Evolutionary conservation across 176 grass and related monocot genomes (phyloP).

Genomic region (Musa troglodytarum): DNA sequence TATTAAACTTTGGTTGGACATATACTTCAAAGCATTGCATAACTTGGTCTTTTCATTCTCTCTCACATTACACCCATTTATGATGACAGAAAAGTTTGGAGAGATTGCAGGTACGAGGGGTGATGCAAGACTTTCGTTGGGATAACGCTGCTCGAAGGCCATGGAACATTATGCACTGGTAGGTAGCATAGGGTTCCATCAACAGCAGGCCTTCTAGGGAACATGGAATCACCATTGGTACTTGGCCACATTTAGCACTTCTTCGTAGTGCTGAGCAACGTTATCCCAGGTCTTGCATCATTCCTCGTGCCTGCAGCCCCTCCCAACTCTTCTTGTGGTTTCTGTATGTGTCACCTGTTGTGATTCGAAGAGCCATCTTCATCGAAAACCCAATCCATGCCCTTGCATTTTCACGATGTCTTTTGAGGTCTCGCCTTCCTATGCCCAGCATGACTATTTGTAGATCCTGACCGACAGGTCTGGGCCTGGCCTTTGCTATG

Average conservation of each 20-base stretch:
- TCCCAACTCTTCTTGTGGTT: constrained; percentile 80
- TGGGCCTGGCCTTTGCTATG: constrained; percentile 44
- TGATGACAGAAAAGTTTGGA: constrained; percentile 45
- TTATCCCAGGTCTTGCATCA: no score
- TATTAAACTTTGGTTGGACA: no score
- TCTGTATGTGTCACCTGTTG: constrained; percentile 58
- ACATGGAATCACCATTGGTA: no score
- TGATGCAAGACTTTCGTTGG: constrained; percentile 90
- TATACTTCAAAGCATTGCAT: no score
- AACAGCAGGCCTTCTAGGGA: no score
- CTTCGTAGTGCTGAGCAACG: no score
- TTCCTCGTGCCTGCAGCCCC: constrained; percentile 48
- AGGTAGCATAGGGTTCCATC: no score
- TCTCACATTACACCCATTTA: no score
- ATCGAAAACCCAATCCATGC: constrained; percentile 91
- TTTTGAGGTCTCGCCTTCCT: constrained; percentile 71
- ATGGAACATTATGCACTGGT: no score
- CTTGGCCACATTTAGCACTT: no score
- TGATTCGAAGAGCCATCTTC: constrained; percentile 73
- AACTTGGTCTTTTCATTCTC: no score
- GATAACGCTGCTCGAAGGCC: constrained; percentile 62
- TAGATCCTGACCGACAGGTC: constrained; percentile 35
- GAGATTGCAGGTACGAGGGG: constrained; percentile 60
- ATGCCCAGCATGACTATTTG: constrained; percentile 72
- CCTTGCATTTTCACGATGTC: constrained; percentile 54